phyloP scores from a whole-genome alignment of 129 eudicot genomes.

The Flaveria brownii region DNA sequence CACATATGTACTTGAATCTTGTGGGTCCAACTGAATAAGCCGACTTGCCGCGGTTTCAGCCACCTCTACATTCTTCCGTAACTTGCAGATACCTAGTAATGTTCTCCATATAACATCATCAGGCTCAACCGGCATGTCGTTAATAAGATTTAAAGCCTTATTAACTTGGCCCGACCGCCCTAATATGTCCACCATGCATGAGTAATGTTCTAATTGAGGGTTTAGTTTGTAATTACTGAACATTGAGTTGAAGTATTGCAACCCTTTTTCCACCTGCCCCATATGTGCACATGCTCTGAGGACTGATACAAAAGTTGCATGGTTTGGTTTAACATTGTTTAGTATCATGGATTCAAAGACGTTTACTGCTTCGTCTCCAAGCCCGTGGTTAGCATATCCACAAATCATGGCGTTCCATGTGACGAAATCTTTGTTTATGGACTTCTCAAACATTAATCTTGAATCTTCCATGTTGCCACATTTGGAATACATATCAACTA shows the following conservation, averaged over 20 bases:
- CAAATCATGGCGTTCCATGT: conserved; percentile 78
- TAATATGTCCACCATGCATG: conserved; percentile 85
- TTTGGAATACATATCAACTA: conserved; percentile 89
- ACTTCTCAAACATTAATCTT: conserved; percentile 53
- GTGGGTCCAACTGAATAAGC: conserved; percentile 66
- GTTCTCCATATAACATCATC: conserved; percentile 95
- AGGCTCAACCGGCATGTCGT: conserved; percentile 77
- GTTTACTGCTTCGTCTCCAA: conserved; percentile 57
- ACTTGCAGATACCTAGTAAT: conserved; percentile 73
- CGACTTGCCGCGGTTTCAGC: conserved; percentile 72
- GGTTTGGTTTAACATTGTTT: conserved; percentile 62
- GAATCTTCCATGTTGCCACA: conserved; percentile 83
- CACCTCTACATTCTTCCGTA: conserved; percentile 77
- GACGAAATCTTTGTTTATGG: conserved; percentile 57
- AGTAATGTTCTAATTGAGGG: conserved; percentile 79
- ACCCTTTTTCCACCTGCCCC: conserved; percentile 65
- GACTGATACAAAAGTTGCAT: conserved; percentile 84
- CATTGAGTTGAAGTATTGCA: conserved; percentile 66
- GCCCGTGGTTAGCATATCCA: conserved; percentile 83
- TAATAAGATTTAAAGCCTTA: conserved; percentile 64
- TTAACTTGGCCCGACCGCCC: conserved; percentile 66
- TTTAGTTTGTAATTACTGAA: conserved; percentile 43
- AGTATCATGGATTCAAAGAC: conserved; percentile 69
- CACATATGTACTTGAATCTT: conserved; percentile 74
- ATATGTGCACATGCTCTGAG: conserved; percentile 87